A percentile compares a stretch with the other conserved stretches of the same genome.
These are phyloP conservation scores for Fusarium oligoseptatum DNA, from an alignment of 2,329 filamentous ascomycete genomes.

Conservation along the genomic window DNA sequence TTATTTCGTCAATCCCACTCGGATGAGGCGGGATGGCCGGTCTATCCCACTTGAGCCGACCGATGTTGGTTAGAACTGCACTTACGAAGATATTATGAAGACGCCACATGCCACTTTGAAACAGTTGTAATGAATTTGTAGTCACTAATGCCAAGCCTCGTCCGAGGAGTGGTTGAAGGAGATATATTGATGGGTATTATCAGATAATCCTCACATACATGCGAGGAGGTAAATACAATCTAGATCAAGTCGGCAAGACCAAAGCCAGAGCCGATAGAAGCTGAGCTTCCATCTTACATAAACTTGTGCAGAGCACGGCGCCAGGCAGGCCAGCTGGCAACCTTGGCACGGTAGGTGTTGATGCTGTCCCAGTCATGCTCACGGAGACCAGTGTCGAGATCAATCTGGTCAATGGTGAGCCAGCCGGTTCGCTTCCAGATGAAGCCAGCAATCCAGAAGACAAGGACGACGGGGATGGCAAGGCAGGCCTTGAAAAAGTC, in stretches of 20 bases:
- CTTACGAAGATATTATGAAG: background rate
- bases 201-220: constrained; percentile 10
- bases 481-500: constrained; percentile 69
- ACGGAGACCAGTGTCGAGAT: constrained; percentile 75
- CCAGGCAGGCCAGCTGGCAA: constrained; percentile 65
- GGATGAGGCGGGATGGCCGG: constrained; percentile 18
- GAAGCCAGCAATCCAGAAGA: constrained; percentile 69
- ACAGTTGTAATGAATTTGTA: background rate
- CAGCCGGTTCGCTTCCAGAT: constrained; percentile 75
- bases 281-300: background rate
- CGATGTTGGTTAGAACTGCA: background rate
- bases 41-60: background rate
- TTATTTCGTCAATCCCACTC: constrained; percentile 21
- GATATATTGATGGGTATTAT: constrained; percentile 37
- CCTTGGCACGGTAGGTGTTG: constrained; percentile 63
- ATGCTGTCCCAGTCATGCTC: constrained; percentile 74
- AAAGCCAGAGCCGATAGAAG: background rate
- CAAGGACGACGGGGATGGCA: constrained; percentile 64
- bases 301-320: constrained; percentile 44
- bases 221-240: constrained; percentile 21
- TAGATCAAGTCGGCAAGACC: background rate
- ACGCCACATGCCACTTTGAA: background rate
- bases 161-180: background rate
- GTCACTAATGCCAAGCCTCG: background rate
- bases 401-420: constrained; percentile 71